Evolutionary conservation across 768 basidiomycete species (phyloP).

Genomic region (Gymnopilus dilepis): DNA sequence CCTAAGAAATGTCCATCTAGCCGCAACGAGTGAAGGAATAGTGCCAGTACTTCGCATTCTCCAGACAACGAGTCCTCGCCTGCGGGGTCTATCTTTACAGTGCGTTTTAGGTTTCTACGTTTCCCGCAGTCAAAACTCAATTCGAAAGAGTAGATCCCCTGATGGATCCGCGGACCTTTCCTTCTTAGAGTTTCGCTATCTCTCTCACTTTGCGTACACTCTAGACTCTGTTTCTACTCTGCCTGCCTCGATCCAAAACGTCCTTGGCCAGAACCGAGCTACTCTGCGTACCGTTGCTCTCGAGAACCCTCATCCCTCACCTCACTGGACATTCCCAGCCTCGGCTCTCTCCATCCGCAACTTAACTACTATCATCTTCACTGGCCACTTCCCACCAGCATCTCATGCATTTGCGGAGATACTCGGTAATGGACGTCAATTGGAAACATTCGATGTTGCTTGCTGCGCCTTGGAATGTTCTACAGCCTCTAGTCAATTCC

Average conservation of each 20-base stretch:
- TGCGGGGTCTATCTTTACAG: constrained; percentile 63
- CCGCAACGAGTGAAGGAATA: constrained; percentile 60
- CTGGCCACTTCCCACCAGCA: constrained; percentile 56
- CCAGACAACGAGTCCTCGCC: constrained; percentile 53
- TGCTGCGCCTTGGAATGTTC: constrained; percentile 58
- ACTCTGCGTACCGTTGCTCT: constrained; percentile 60
- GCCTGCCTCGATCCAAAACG: constrained; percentile 43
- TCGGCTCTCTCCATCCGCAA: constrained; percentile 61
- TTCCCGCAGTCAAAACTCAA: background rate
- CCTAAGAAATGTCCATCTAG: constrained; percentile 63
- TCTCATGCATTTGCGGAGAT: constrained; percentile 62
- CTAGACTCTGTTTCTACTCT: constrained; percentile 40
- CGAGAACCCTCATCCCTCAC: constrained; percentile 54
- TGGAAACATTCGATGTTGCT: constrained; percentile 62
- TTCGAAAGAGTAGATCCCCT: constrained; percentile 39
- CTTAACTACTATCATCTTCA: constrained; percentile 66
- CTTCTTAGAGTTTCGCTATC: constrained; percentile 55
- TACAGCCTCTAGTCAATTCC: constrained; percentile 54
- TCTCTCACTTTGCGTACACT: constrained; percentile 63
- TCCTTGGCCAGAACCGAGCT: constrained; percentile 57
- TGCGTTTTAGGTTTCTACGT: constrained; percentile 30
- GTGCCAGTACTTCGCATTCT: constrained; percentile 56
- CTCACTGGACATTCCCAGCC: constrained; percentile 61
- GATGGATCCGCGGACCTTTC: constrained; percentile 51
- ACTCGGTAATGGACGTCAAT: constrained; percentile 62